Conservation (phyloP, 257 asterid species). For the Petrea volubilis region DNA sequence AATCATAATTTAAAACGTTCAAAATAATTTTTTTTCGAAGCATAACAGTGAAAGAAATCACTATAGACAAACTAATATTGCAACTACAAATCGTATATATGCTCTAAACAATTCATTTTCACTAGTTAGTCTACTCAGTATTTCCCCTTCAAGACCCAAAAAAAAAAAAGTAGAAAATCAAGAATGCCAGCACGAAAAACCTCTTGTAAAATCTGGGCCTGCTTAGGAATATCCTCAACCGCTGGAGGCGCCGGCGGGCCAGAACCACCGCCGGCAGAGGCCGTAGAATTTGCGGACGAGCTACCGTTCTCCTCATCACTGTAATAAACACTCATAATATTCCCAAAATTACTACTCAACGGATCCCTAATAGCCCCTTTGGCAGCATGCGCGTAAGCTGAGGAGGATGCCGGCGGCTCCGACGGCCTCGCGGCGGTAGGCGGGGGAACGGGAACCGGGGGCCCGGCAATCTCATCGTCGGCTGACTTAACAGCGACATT, state of each 20-base stretch:
- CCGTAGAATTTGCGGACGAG: conserved; percentile 36
- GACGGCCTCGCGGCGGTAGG: conserved; percentile 34
- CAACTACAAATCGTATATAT: neutral
- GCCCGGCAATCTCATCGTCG: conserved; percentile 28
- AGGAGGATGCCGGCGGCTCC: conserved; percentile 27
- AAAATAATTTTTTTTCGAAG: neutral
- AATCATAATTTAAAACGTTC: neutral
- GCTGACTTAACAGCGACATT: conserved; percentile 23
- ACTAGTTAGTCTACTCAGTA: neutral
- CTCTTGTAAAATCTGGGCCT: conserved; percentile 76
- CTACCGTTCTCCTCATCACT: conserved; percentile 55
- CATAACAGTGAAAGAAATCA: neutral
- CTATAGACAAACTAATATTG: neutral
- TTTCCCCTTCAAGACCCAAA: neutral
- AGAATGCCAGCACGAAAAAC: conserved; percentile 33
- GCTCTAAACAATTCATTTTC: neutral
- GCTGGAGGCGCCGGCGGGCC: conserved; percentile 31
- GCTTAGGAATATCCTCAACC: conserved; percentile 59
- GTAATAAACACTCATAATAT: conserved; percentile 28
- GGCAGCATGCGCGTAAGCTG: conserved; percentile 16
- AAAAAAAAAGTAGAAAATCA: neutral
- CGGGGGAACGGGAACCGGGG: conserved; percentile 41
- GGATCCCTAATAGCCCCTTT: conserved; percentile 59
- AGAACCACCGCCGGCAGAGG: conserved; percentile 30
- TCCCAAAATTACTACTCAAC: conserved; percentile 37